phyloP scores from a whole-genome alignment of 2,329 filamentous ascomycete genomes.

The Venturia nashicola region DNA sequence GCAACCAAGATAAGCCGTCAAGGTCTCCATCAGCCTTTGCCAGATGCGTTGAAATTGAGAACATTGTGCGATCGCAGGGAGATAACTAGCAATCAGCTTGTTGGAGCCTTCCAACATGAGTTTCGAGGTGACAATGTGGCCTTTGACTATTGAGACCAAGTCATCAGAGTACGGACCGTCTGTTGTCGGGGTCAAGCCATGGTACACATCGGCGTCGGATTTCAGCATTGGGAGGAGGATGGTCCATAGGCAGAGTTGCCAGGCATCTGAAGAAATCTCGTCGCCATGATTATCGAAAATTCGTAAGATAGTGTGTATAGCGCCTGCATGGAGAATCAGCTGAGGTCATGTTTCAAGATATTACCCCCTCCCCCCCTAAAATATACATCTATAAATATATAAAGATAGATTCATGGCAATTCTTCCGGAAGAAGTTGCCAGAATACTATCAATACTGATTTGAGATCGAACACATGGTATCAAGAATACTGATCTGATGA shows the following conservation, averaged over 20 bases:
- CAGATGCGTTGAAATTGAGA: conserved; percentile 60
- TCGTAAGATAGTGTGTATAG: conserved; percentile 78
- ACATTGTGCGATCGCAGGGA: conserved; percentile 57
- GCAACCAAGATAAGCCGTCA: conserved; percentile 39
- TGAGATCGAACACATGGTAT: neutral
- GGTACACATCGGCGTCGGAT: neutral
- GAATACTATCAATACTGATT: neutral
- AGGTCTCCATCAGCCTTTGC: conserved; percentile 58
- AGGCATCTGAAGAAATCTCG: conserved; percentile 62
- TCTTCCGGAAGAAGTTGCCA: neutral
- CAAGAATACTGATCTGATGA: neutral
- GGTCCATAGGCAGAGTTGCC: conserved; percentile 69
- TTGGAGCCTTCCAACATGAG: conserved; percentile 49
- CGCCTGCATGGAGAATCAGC: conserved; percentile 51
- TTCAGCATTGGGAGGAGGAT: conserved; percentile 67
- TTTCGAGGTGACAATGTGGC: conserved; percentile 27
- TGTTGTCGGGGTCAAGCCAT: neutral
- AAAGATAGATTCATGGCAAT: neutral
- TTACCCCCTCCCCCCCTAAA: no score
- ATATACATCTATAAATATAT: no score
- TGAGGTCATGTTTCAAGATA: conserved; percentile 58
- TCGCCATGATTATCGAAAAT: conserved; percentile 90
- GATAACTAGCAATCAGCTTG: conserved; percentile 61
- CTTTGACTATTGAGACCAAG: conserved; percentile 15
- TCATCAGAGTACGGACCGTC: conserved; percentile 3